These are phyloP conservation scores for Colletotrichum phormii DNA, from an alignment of 2,329 filamentous ascomycete species.

Conservation along the genomic window DNA sequence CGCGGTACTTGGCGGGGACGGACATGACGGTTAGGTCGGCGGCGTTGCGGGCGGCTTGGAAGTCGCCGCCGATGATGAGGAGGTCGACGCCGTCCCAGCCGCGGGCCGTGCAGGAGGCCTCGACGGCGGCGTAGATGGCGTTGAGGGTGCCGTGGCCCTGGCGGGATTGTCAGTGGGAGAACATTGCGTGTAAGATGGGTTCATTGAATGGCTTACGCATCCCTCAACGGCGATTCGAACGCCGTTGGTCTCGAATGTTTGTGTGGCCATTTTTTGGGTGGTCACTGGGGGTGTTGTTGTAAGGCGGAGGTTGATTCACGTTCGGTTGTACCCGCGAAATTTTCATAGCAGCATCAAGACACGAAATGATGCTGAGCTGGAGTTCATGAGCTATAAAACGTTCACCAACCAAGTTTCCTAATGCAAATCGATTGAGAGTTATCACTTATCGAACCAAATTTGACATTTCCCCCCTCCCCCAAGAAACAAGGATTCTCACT, in stretches of 20 bases:
- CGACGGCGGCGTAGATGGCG: slow-evolving; percentile 87
- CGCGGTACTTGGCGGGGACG: slow-evolving; percentile 87
- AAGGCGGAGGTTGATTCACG: slow-evolving; percentile 17
- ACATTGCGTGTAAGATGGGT: background rate
- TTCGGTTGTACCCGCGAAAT: slow-evolving; percentile 23
- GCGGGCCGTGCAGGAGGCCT: slow-evolving; percentile 74
- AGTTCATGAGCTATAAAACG: background rate
- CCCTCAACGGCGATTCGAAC: slow-evolving; percentile 88
- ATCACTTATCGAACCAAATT: background rate
- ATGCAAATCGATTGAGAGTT: background rate
- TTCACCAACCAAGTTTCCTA: no score
- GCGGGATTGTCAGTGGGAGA: background rate
- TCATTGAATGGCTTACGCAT: slow-evolving; percentile 71
- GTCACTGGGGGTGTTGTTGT: slow-evolving; percentile 18
- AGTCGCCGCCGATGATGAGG: slow-evolving; percentile 95
- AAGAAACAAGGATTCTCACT: background rate
- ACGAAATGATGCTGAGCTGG: background rate
- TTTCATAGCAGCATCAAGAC: slow-evolving; percentile 6
- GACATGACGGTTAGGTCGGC: slow-evolving; percentile 90
- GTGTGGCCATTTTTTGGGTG: slow-evolving; percentile 44
- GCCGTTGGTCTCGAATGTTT: slow-evolving; percentile 53
- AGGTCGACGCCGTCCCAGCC: slow-evolving; percentile 87
- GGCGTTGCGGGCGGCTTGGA: slow-evolving; percentile 86
- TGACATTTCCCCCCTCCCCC: background rate
- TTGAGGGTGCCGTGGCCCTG: slow-evolving; percentile 93